Base-by-base conservation (phyloP, 768 basidiomycete species). In the Termitomyces sp. region DNA sequence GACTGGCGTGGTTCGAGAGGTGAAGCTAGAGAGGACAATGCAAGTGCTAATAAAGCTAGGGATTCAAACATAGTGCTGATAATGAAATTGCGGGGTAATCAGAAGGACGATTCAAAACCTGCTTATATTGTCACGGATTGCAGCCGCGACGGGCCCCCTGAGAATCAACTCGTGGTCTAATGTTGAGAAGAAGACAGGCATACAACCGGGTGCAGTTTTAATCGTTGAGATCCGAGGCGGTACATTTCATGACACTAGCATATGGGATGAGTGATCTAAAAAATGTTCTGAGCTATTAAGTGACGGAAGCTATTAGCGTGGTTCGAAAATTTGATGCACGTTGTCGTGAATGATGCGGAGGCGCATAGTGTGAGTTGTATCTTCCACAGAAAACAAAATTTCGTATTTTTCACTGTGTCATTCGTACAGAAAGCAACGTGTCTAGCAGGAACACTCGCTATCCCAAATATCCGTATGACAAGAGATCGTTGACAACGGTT, bases 21-120 rank as follows among this genome's bases (percentile, higher is more conserved):
- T 7, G 62, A 50, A 17, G 68, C 66, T 1, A 65, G 12, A n/a
- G 66, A 61, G 14, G 65, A 63, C 50, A 66, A 31, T 19, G 45
- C 54, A 52, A 66, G 52, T 6, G 62, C 49, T 15, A 65, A 55
- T n/a, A 67, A 35, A 47, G 53, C 38, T 41, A 45, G 15, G 38
- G 46, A 53, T 53, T 56, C 58, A 49, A 54, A 47, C 67, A 68
- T 67, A n/a, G 17, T 38, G 5, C 4, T 26, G 37, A 40, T 5
- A 8, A 5, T 10, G 21, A 26, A 15, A 49, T 6, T 12, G 23
- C 26, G 26, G 23, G 12, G 5, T 15, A 37, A 15, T 15, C 3
- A 11, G 11, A 3, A 40, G 17, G 49, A 38, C 23, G 17, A 5
- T 40, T 11, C 11, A 40, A 30, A n/a, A 4, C 37, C 37, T 40